A percentile compares a stretch with the other conserved stretches of the same genome.
Conservation (phyloP, 2,329 filamentous ascomycete genomes). For the Rutstroemia sp. region DNA sequence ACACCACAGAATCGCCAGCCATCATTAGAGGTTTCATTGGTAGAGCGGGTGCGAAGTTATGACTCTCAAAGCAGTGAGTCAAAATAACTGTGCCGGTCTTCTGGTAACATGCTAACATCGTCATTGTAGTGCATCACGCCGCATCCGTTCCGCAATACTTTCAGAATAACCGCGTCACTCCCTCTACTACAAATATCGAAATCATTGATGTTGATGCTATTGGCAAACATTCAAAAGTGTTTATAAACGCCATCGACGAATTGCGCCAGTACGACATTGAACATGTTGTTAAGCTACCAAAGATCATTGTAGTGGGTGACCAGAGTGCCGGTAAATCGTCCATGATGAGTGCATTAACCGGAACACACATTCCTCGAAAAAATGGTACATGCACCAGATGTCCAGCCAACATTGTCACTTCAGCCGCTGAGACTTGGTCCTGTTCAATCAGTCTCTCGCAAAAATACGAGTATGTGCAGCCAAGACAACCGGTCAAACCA, state of each 20-base stretch:
- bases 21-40: too few relatives aligned
- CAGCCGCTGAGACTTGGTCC: slow-evolving; percentile 52
- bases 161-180: too few relatives aligned
- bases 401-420: slow-evolving; percentile 67
- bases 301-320: slow-evolving; percentile 77
- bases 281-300: slow-evolving; percentile 59
- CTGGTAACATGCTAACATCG: too few relatives aligned
- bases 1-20: too few relatives aligned
- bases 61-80: too few relatives aligned
- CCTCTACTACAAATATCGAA: too few relatives aligned
- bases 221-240: slow-evolving; percentile 51
- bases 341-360: slow-evolving; percentile 53
- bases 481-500: neutral
- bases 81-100: too few relatives aligned
- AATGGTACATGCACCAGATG: slow-evolving; percentile 73
- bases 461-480: slow-evolving; percentile 48
- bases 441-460: slow-evolving; percentile 60
- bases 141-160: too few relatives aligned
- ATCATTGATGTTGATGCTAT: neutral
- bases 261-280: slow-evolving; percentile 68
- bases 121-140: too few relatives aligned
- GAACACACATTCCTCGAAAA: slow-evolving; percentile 63
- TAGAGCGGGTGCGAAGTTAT: too few relatives aligned
- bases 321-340: slow-evolving; percentile 80
- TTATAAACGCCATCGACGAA: slow-evolving; percentile 58